Base-by-base conservation (phyloP, 768 basidiomycete species). In the Gloeophyllum trabeum region DNA sequence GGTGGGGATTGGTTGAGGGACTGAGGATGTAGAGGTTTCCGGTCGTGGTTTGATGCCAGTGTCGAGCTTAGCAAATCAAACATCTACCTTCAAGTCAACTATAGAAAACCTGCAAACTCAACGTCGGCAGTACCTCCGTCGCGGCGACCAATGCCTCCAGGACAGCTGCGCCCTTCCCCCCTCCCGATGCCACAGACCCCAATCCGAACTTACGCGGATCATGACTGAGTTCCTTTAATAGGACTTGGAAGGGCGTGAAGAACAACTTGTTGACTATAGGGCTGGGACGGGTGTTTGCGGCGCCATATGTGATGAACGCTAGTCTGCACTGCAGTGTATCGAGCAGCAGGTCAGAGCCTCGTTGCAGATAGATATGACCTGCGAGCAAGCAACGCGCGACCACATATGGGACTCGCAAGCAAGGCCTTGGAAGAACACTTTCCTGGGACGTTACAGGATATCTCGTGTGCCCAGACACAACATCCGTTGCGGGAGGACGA, bases 91-190 rank as follows among this genome's bases (percentile, higher is more conserved):
- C 70, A 28, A 13, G 30, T 40, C 25, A 46, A 30, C 16, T 16
- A 28, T 14, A 12, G 26, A 22, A 14, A 42, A n/a, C 13, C 24
- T 10, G 24, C 25, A 30, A 32, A 39, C 18, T n/a, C 22, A 34
- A 38, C 38, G 6, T 32, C 5, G 18, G 34, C 51, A 62, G 42
- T 41, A 83, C 82, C 67, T 86, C 82, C 19, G 85, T 58, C 24
- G 75, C 77, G 14, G 81, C 77, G 12, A 81, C 76, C 10, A 83
- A 55, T 5, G 78, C 84, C 44, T 87, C 84, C 5, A 87, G 59
- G 3, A 78, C 76, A 21, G 80, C 78, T 71, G 83, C 69, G 1
- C 81, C 81, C 22, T 55, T 55, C 5, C 54, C 51, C 1, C 66
- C 67, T 4, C 70, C 71, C 5, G 67, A 66, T 35, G 63, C 66